Evolutionary conservation across 2,329 filamentous ascomycete genomes (phyloP).

Genomic region (Triangularia setosa): DNA sequence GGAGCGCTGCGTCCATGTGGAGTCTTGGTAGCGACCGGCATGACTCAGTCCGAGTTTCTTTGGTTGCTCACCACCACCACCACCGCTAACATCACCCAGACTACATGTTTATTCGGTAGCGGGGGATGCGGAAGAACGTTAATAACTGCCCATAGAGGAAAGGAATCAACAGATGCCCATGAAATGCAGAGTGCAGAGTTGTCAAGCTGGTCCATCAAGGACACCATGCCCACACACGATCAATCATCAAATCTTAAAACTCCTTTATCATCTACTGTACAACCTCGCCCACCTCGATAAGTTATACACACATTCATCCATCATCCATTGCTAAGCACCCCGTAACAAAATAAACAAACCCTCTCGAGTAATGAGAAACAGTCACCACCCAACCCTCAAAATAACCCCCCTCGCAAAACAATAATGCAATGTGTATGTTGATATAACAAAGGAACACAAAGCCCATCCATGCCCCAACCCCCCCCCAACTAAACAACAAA

Average conservation of each 20-base stretch:
- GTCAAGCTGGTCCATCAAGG: no score
- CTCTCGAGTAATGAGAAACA: background rate
- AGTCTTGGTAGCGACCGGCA: background rate
- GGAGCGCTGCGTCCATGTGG: background rate
- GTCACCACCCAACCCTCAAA: background rate
- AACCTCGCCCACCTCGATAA: background rate
- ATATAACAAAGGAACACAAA: background rate
- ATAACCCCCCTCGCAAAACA: background rate
- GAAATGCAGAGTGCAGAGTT: no score
- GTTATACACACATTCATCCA: background rate
- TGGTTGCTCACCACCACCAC: background rate
- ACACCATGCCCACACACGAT: background rate
- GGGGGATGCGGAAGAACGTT: no score
- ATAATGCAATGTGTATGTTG: background rate
- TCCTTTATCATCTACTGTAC: background rate
- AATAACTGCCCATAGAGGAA: no score
- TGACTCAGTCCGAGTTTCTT: background rate
- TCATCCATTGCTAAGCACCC: background rate
- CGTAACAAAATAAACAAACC: background rate
- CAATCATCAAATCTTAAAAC: background rate
- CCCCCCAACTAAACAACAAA: background rate
- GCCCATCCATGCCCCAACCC: background rate
- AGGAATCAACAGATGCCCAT: no score
- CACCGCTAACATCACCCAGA: no score
- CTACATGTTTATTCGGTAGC: no score